A percentile compares a stretch with the other conserved stretches of the same genome.
Conservation (phyloP, 2,329 filamentous ascomycete species). For the Cladosporium velox region DNA sequence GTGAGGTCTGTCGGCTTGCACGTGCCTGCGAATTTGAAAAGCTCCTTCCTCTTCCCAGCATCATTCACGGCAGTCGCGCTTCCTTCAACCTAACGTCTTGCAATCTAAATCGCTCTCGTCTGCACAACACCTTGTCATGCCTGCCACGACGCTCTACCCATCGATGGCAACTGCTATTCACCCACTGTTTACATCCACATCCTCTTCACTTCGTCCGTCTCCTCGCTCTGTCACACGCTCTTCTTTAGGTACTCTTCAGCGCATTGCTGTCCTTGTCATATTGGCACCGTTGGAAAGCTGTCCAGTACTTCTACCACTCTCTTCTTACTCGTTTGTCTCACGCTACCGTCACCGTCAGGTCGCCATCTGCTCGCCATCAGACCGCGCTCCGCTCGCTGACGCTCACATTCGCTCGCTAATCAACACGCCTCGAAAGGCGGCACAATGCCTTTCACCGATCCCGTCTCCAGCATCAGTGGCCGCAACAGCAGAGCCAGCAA, state of each 20-base stretch:
- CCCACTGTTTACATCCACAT: constrained; percentile 9
- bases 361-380: constrained; percentile 11
- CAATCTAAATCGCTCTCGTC: background rate
- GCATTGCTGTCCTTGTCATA: constrained; percentile 27
- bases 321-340: constrained; percentile 19
- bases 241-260: constrained; percentile 25
- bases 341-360: constrained; percentile 25
- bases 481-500: constrained; percentile 52
- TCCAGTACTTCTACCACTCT: constrained; percentile 18
- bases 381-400: background rate
- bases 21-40: background rate
- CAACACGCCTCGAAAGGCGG: constrained; percentile 34
- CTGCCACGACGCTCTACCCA: background rate
- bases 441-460: constrained; percentile 49
- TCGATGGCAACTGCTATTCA: background rate
- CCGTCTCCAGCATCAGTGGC: constrained; percentile 48
- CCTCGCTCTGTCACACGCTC: constrained; percentile 6
- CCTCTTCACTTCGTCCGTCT: constrained; percentile 19
- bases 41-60: background rate
- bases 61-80: background rate
- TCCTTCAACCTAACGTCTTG: background rate
- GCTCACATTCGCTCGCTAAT: constrained; percentile 25
- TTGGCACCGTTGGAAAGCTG: constrained; percentile 35
- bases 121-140: background rate
- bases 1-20: background rate